Evolutionary conservation across 345 rosid genomes (phyloP).

Genomic region (Gossypioides kirkii): DNA sequence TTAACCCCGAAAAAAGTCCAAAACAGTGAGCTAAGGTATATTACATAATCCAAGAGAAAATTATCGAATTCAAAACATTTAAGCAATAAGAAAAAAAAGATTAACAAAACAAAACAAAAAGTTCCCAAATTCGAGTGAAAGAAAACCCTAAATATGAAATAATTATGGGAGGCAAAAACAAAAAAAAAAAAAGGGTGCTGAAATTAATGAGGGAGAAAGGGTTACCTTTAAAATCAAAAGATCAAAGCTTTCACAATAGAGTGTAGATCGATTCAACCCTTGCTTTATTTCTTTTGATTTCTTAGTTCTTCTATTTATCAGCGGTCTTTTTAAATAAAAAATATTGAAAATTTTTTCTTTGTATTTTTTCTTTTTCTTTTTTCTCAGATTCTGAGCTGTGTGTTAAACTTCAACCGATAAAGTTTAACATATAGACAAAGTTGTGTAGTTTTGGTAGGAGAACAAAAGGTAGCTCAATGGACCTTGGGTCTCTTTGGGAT

Average conservation of each 20-base stretch:
- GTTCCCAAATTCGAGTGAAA: neutral
- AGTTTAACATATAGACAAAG: neutral
- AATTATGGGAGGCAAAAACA: neutral
- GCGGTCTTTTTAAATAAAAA: neutral
- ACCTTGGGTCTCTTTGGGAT: neutral
- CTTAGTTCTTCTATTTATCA: neutral
- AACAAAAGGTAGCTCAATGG: neutral
- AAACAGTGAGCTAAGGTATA: neutral
- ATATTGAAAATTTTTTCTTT: neutral
- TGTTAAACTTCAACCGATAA: neutral
- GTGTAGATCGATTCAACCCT: conserved; percentile 3
- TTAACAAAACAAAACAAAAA: neutral
- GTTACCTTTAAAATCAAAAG: conserved; percentile 5
- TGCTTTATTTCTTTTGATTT: neutral
- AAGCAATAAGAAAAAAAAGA: neutral
- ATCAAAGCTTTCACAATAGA: neutral
- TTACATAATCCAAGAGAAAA: neutral
- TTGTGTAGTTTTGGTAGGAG: neutral
- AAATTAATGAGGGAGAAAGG: neutral
- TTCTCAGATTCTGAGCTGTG: neutral
- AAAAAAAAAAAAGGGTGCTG: neutral
- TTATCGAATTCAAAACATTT: neutral
- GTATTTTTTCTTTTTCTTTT: neutral
- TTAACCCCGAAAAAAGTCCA: neutral
- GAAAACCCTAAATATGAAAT: neutral